phyloP scores from a whole-genome alignment of 2,329 filamentous ascomycete species.

The Hymenoscyphus fraxineus region DNA sequence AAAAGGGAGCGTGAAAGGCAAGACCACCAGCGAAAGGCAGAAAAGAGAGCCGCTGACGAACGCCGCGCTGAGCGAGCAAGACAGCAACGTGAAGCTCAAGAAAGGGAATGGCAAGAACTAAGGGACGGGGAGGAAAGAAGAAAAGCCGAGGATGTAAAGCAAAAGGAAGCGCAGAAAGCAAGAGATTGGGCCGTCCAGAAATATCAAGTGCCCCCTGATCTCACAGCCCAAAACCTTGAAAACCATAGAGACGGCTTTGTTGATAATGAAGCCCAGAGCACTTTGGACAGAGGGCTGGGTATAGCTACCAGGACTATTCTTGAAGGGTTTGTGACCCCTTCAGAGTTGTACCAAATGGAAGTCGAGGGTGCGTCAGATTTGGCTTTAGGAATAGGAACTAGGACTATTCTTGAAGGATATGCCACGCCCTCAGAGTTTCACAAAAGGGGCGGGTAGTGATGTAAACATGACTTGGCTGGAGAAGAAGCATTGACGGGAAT shows the following conservation, averaged over 20 bases:
- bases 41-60: background rate
- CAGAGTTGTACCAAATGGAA: background rate
- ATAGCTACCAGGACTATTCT: conserved; percentile 1
- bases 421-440: background rate
- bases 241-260: background rate
- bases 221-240: background rate
- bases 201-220: background rate
- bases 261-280: background rate
- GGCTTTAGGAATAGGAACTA: background rate
- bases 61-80: background rate
- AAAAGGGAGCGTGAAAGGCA: background rate
- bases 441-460: background rate
- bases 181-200: background rate
- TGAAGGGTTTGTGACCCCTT: background rate
- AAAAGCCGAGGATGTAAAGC: background rate
- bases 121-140: background rate
- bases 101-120: background rate
- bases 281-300: background rate
- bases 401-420: conserved; percentile 3
- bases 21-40: background rate
- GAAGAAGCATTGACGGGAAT: background rate
- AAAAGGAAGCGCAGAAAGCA: background rate
- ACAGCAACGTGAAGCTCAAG: background rate
- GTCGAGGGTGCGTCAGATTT: too few relatives aligned
- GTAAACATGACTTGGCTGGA: background rate